phyloP scores from a whole-genome alignment of 164 flowering plant genomes.

The Chimonanthus salicifolius region DNA sequence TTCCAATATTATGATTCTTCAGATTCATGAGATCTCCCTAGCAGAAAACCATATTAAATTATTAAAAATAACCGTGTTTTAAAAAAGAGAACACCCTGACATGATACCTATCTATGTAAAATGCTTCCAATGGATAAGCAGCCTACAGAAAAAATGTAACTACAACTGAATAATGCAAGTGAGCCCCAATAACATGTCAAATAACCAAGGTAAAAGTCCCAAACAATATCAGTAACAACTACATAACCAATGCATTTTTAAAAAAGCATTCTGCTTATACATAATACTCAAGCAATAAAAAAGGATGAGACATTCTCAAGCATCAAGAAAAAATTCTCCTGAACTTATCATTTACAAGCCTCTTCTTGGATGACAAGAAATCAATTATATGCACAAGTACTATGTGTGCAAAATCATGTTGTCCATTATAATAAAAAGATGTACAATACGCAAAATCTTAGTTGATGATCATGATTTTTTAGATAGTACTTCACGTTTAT shows the following conservation, averaged over 20 bases:
- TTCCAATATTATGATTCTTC: no score
- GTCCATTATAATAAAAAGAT: neutral
- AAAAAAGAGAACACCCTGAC: neutral
- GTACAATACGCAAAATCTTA: neutral
- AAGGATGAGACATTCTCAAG: neutral
- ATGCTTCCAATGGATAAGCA: neutral
- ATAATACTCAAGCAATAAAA: no score
- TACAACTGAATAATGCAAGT: neutral
- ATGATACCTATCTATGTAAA: neutral
- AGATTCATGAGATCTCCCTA: no score
- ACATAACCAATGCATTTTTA: neutral
- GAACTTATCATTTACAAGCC: neutral
- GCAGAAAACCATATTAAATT: no score
- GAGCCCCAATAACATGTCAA: neutral
- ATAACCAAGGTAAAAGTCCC: neutral
- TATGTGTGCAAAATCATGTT: no score
- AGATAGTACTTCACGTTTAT: neutral
- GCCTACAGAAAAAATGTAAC: neutral
- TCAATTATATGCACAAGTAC: neutral
- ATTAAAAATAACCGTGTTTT: no score
- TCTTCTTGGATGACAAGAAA: neutral
- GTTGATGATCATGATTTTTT: neutral
- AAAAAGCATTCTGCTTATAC: neutral
- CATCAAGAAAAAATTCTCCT: neutral
- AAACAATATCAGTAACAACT: neutral